Evolutionary conservation across 1,284 basidiomycete genomes (phyloP), one percentile per base, ranked within the genome.

Genomic region (Hymenochaete sp.): DNA sequence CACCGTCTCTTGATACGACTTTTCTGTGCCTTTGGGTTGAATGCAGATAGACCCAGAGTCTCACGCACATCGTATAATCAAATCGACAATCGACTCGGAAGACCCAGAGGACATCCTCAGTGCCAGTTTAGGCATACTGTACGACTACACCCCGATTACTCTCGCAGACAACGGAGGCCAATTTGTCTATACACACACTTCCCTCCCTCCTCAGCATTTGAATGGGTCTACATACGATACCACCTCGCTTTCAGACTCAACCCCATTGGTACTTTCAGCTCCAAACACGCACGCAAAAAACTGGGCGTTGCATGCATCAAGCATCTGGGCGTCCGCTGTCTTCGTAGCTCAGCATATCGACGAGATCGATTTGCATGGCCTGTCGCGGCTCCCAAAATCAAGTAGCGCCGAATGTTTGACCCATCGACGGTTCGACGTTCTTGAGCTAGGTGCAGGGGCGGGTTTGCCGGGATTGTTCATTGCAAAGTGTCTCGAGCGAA

Each of bases 361-460:
- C 25, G 64, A 70, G 27, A 60, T 81, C 9, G 47, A 53, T 19
- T 51, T 59, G 7, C 3, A 26, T 18, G 38, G 11, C 37, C 6
- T 3, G 55, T 62, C 18, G 45, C 53, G 7, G 62, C n/a, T n/a
- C n/a, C n/a, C n/a, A n/a, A n/a, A n/a, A n/a, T n/a, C n/a, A n/a
- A n/a, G n/a, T n/a, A n/a, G n/a, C n/a, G n/a, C n/a, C n/a, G n/a
- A n/a, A n/a, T n/a, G n/a, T n/a, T n/a, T n/a, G n/a, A 45, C 28
- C 11, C 3, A 38, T 42, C 27, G n/a, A n/a, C 14, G 14, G 21
- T 28, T 48, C n/a, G 52, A 56, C 10, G 55, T 84, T n/a, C 67
- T 87, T 7, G 84, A 87, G 57, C 64, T 87, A 3, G 83, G 84
- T 4, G 79, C 83, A 1, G 77, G 75, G 2, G 77, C 82, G 0